phyloP scores from a whole-genome alignment of 805 yeast species.

The Candida loeiensis region DNA sequence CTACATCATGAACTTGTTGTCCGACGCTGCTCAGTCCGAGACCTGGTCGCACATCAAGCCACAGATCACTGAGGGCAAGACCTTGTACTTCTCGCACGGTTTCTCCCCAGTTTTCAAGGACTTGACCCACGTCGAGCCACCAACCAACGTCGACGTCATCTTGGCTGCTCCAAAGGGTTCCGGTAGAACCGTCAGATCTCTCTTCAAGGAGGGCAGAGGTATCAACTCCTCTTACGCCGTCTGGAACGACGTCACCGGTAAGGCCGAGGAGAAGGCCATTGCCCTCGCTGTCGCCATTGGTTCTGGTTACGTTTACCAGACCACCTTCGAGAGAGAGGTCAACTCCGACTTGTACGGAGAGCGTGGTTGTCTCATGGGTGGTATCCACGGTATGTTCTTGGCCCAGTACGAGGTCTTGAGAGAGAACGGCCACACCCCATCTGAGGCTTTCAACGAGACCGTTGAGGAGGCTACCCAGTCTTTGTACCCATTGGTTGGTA shows the following conservation, averaged over 20 bases:
- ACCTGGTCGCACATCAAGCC: constrained; percentile 91
- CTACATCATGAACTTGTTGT: constrained; percentile 92
- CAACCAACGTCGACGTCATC: constrained; percentile 92
- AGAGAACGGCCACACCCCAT: constrained; percentile 99
- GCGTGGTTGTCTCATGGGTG: constrained; percentile 99
- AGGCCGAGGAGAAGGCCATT: constrained; percentile 98
- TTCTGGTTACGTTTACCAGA: constrained; percentile 99
- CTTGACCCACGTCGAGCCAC: constrained; percentile 94
- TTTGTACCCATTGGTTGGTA: constrained; percentile 97
- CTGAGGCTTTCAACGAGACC: constrained; percentile 99
- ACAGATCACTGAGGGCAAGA: constrained; percentile 91
- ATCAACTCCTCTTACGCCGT: constrained; percentile 99
- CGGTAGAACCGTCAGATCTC: constrained; percentile 98
- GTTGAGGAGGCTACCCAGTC: constrained; percentile 99
- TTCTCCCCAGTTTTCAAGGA: constrained; percentile 99
- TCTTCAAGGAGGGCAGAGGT: constrained; percentile 99
- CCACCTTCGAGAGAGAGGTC: constrained; percentile 98
- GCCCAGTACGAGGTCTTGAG: constrained; percentile 99
- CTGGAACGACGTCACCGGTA: constrained; percentile 98
- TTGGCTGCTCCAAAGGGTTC: constrained; percentile 99
- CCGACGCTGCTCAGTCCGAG: constrained; percentile 99
- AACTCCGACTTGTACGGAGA: constrained; percentile 99
- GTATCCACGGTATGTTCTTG: constrained; percentile 99
- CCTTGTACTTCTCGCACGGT: constrained; percentile 98
- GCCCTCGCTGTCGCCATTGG: constrained; percentile 99